Conservation (phyloP, 345 rosid species). For the Eucalyptus pauciflora region DNA sequence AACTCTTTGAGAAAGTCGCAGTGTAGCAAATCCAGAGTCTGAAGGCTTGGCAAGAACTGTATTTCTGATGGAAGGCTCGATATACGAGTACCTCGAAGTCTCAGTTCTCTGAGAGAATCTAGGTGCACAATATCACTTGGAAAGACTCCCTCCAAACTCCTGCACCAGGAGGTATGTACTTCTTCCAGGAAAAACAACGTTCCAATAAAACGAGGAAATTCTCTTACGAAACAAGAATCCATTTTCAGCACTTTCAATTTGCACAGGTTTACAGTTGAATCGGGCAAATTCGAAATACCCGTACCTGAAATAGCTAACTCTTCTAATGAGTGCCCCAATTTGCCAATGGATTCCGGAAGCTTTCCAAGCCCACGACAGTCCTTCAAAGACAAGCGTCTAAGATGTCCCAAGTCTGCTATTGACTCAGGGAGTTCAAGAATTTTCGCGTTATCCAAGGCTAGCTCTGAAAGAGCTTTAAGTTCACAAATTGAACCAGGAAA, state of each 20-base stretch:
- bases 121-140: fast-evolving
- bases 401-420: fast-evolving
- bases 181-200: fast-evolving
- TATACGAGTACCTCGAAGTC: not conserved
- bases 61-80: not conserved
- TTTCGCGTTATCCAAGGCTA: not conserved
- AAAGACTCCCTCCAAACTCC: not conserved
- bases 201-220: not conserved
- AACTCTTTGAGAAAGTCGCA: not conserved
- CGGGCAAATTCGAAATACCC: fast-evolving
- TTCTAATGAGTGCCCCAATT: not conserved
- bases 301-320: not conserved
- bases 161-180: not conserved
- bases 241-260: not conserved
- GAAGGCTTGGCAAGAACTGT: fast-evolving
- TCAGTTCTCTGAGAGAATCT: not conserved
- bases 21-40: not conserved
- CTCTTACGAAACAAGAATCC: not conserved
- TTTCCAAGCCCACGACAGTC: not conserved
- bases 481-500: fast-evolving
- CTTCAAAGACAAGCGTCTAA: not conserved
- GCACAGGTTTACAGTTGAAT: fast-evolving
- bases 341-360: not conserved
- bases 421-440: not conserved
- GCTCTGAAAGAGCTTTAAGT: not conserved